These are phyloP conservation scores for Eimeria necatrix DNA, from an alignment of 169 alveolate species.

Conservation along the genomic window DNA sequence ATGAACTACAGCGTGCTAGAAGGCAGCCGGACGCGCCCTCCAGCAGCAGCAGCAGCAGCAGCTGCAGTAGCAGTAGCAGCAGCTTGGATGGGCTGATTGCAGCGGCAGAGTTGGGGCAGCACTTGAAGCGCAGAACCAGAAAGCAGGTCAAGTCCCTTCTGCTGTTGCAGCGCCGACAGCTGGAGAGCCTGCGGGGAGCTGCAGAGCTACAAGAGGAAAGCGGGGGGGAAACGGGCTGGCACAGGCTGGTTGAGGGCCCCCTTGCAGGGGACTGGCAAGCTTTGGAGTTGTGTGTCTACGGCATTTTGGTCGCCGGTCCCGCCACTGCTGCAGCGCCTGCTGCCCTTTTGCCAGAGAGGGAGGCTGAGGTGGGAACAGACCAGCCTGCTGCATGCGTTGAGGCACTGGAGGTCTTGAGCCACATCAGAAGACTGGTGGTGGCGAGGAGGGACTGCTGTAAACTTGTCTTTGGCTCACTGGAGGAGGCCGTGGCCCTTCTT, in stretches of 20 bases:
- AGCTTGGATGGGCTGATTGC: background rate
- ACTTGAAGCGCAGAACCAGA: background rate
- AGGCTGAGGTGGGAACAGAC: too few relatives aligned
- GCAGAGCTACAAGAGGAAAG: background rate
- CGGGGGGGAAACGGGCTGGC: background rate
- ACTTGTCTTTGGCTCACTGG: background rate
- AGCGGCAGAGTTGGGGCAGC: slow-evolving; percentile 12
- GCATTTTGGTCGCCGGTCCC: background rate
- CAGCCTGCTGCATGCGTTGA: too few relatives aligned
- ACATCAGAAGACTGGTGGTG: background rate
- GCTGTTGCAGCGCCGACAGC: slow-evolving; percentile 23
- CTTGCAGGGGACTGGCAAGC: slow-evolving; percentile 21
- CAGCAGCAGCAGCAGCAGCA: background rate
- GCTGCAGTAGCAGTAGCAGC: slow-evolving; percentile 3
- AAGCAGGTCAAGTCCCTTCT: background rate
- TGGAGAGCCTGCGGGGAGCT: background rate
- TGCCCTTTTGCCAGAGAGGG: background rate
- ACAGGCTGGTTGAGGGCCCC: background rate
- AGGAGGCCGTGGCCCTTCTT: slow-evolving; percentile 9
- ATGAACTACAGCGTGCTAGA: too few relatives aligned
- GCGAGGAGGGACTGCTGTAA: background rate
- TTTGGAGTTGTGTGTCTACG: slow-evolving; percentile 1
- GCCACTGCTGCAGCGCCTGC: background rate
- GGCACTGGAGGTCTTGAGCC: background rate
- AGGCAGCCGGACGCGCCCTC: background rate